These are phyloP conservation scores for Tulasnella sp. DNA, from an alignment of 768 basidiomycete genomes.

Conservation along the genomic window DNA sequence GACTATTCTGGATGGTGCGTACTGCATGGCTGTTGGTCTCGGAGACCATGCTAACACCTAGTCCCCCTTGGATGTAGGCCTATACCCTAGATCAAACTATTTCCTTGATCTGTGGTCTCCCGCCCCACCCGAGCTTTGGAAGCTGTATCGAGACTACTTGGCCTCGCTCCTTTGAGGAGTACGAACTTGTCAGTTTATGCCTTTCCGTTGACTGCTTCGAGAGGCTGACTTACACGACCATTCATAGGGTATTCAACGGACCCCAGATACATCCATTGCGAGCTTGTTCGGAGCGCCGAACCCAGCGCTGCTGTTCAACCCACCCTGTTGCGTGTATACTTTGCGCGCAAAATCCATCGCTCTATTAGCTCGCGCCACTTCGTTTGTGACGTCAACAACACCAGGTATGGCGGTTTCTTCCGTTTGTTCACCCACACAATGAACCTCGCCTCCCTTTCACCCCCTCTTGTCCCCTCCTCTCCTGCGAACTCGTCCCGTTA, in stretches of 20 bases:
- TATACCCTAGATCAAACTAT: not conserved
- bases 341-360: slow-evolving; percentile 5
- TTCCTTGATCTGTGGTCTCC: slow-evolving; percentile 2
- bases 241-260: not conserved
- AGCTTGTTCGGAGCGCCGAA: slow-evolving; percentile 6
- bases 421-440: too few relatives aligned
- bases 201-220: not conserved
- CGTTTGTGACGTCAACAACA: not conserved
- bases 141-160: slow-evolving; percentile 15
- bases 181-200: slow-evolving; percentile 10
- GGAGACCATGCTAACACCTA: too few relatives aligned
- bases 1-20: slow-evolving; percentile 14
- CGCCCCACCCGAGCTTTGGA: not conserved
- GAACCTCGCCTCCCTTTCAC: too few relatives aligned
- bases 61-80: too few relatives aligned
- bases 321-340: slow-evolving; percentile 7
- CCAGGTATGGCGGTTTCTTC: slow-evolving; percentile 14
- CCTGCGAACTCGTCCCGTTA: too few relatives aligned
- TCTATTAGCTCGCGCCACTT: slow-evolving; percentile 8
- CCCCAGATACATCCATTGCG: not conserved
- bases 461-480: too few relatives aligned
- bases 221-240: not conserved
- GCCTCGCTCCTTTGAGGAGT: slow-evolving; percentile 17
- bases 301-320: slow-evolving; percentile 3
- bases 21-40: too few relatives aligned